Evolutionary conservation across 2,329 filamentous ascomycete species (phyloP), one percentile per base, ranked within the genome.

Genomic region (Xylaria sp.): DNA sequence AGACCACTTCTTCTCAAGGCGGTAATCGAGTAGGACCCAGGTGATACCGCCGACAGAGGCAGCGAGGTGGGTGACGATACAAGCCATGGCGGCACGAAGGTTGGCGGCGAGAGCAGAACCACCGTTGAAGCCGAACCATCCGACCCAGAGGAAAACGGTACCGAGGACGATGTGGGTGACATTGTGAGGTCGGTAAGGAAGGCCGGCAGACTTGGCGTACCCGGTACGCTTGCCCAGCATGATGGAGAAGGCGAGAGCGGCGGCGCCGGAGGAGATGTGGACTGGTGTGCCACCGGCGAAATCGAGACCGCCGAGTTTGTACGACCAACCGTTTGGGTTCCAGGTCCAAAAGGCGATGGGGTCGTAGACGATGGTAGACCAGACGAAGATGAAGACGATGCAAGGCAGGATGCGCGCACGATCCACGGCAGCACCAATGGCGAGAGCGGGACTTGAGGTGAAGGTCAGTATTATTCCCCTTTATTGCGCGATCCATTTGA

Each of bases 61-160:
- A 55, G 94, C 91, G 25, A 97, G 85, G 81, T 97, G 95, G 68
- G 94, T 97, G 71, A 95, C 92, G 59, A 96, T 88, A 76, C 92
- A 92, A 63, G 94, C 94, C 92, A 97, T 95, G 80, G 97, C 86
- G 63, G 94, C 92, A 69, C 94, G 92, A 75, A 97, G 84, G 83
- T 96, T 97, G 72, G 93, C 92, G 68, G 88, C 87, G 52, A 97
- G 86, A 1, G 94, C 94, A 3, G 91, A 88, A 71, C 94, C 94
- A 63, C 93, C 94, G 81, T 97, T 98, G 88, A 98, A 98, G 58
- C 94, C 94, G 79, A 97, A 96, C 94, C 94, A 98, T 67, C 94
- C 94, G 55, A 97, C 92, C 94, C 94, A 98, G 59, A 97, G 86
- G 81, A 91, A 87, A 31, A 91, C 87, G 3, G 92, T 93, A 25